Conservation (phyloP, 2,329 filamentous ascomycete genomes). For the Xylariomycetidae sp. region DNA sequence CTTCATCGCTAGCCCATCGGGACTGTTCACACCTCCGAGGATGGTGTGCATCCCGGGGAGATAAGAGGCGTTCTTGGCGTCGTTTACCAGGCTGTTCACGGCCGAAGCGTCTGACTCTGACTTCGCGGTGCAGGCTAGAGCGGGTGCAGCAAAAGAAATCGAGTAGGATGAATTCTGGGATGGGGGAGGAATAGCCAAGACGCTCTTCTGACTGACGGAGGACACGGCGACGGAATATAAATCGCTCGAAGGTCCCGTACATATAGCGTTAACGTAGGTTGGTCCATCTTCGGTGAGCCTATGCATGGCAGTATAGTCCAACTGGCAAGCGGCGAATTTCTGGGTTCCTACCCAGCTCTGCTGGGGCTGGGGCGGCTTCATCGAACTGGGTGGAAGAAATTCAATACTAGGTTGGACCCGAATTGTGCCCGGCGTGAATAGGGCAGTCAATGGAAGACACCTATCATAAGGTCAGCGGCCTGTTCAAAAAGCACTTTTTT, state of each 20-base stretch:
- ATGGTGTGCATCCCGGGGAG: background rate
- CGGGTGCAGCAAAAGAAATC: background rate
- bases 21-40: background rate
- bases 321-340: background rate
- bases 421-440: conserved; percentile 1
- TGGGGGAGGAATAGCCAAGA: background rate
- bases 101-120: background rate
- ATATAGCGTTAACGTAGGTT: background rate
- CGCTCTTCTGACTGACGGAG: background rate
- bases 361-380: background rate
- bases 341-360: background rate
- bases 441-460: background rate
- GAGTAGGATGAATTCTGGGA: background rate
- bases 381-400: background rate
- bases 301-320: background rate
- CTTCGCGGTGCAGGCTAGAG: background rate
- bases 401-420: background rate
- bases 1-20: too few species aligned
- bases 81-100: background rate
- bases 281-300: background rate
- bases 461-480: background rate
- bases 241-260: background rate
- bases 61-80: background rate
- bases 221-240: background rate
- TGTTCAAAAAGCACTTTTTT: background rate